phyloP scores from a whole-genome alignment of 2,329 filamentous ascomycete genomes.

The Diaporthe vexans region DNA sequence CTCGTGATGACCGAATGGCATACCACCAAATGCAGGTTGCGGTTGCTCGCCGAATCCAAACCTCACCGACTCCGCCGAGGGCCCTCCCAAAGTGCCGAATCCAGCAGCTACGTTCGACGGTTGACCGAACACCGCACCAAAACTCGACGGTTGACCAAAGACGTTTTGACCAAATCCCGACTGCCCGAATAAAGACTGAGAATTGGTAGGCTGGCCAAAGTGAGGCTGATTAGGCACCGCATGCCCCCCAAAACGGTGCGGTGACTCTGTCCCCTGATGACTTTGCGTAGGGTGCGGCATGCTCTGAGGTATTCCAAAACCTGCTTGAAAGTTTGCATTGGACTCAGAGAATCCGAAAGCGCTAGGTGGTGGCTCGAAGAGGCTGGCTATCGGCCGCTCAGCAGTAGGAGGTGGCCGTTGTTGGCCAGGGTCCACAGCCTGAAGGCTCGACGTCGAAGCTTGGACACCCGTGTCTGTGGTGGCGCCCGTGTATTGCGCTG shows the following conservation, averaged over 20 bases:
- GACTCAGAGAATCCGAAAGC: not conserved
- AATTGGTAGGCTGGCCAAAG: not conserved
- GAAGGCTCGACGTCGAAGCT: slow-evolving; percentile 13
- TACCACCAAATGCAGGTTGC: slow-evolving; percentile 18
- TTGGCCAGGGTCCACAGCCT: not conserved
- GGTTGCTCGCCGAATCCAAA: slow-evolving; percentile 40
- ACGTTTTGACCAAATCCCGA: not conserved
- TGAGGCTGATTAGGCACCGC: slow-evolving; percentile 20
- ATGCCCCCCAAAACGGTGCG: slow-evolving; percentile 6
- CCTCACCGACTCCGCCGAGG: slow-evolving; percentile 33
- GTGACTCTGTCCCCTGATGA: not conserved
- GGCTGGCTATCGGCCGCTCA: not conserved
- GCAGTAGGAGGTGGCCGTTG: not conserved
- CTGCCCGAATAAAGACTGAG: slow-evolving; percentile 28
- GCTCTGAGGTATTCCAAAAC: slow-evolving; percentile 15
- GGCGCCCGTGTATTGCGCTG: not conserved
- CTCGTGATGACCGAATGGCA: slow-evolving; percentile 9
- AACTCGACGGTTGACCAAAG: slow-evolving; percentile 9
- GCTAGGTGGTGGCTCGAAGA: not conserved
- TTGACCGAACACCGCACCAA: slow-evolving; percentile 10
- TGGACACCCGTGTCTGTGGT: slow-evolving; percentile 26
- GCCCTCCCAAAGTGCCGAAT: slow-evolving; percentile 19
- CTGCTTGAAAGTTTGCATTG: not conserved
- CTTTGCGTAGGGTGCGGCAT: not conserved
- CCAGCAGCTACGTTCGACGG: not conserved